Evolutionary conservation across 163 green algal genomes (phyloP).

Genomic region (Botryococcus braunii): DNA sequence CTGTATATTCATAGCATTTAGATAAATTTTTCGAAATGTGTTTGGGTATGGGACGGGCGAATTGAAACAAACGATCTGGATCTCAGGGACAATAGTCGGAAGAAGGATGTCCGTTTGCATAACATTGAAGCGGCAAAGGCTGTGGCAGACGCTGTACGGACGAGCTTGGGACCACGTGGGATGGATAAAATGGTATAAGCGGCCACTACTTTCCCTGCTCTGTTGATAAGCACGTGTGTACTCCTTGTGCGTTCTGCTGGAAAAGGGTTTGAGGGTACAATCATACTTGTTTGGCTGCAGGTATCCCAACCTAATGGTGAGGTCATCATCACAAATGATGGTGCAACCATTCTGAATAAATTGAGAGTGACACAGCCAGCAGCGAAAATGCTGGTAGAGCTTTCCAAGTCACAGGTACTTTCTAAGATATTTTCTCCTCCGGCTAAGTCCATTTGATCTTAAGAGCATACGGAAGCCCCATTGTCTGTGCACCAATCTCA

Average conservation of each 20-base stretch:
- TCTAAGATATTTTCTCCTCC: no score
- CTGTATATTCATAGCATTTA: no score
- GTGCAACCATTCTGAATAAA: slow-evolving; percentile 96
- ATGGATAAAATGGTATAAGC: slow-evolving; percentile 97
- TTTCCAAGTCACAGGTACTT: slow-evolving; percentile 92
- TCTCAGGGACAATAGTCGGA: slow-evolving; percentile 79
- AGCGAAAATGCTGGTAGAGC: slow-evolving; percentile 99
- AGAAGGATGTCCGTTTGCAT: slow-evolving; percentile 85
- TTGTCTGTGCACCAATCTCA: no score
- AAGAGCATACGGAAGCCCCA: no score
- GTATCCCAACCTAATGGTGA: slow-evolving; percentile 79
- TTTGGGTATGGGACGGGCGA: no score
- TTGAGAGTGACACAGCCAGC: slow-evolving; percentile 93
- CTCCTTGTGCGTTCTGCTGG: no score
- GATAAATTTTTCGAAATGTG: no score
- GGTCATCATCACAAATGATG: slow-evolving; percentile 99
- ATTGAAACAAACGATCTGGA: no score
- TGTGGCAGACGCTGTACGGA: slow-evolving; percentile 95
- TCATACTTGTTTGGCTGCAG: slow-evolving; percentile 29
- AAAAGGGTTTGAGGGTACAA: background rate
- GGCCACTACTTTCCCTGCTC: background rate
- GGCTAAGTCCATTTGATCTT: no score
- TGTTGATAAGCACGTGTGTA: no score
- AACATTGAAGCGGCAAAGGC: slow-evolving; percentile 98
- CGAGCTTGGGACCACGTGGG: slow-evolving; percentile 83